Base-by-base conservation (phyloP, 2,329 filamentous ascomycete species). In the Cadophora malorum region DNA sequence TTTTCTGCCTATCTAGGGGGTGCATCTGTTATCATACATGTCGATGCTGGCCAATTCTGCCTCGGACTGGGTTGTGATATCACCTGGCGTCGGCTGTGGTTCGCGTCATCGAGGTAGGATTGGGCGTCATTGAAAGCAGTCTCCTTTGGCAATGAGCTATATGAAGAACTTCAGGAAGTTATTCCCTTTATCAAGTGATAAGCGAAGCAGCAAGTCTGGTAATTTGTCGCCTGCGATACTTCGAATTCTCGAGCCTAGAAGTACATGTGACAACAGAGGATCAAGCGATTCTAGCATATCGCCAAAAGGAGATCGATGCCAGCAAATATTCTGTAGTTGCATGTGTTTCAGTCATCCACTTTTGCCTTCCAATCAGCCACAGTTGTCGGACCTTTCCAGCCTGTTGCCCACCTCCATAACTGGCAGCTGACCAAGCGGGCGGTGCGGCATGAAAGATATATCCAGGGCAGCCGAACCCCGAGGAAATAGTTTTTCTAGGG, bases 381-480 rank as follows among this genome's bases (percentile, higher is more conserved):
- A 19, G 55, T 38, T 41, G 33, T 16, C 35, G 55, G 41, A 59
- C 55, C 33, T 59, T 59, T 59, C 52, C 25, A 55, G 52, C 25
- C 52, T 55, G 33, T 59, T 59, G 33, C 55, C 21, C n/a, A 41
- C 21, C 21, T 59, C 55, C 21, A 59, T 59, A 59, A 45, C 55
- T 59, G 7, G 55, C 21, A 59, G 33, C 55, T 59, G 33, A n/a
- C 55, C 33, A 59, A 59, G 55, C 21, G 33, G 55, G 55, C 25
- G 21, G 55, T 21, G 55, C 55, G 19, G 55, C 21, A 59, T 59
- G n/a, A n/a, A 59, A 33, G 35, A 59, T 41, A 41, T 59, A 41
- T 59, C 55, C 55, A 59, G 55, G 55, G n/a, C 33, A 59, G 55
- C 55, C 55, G 55, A 59, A 45, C 33, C 4, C 55, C 55, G 55